Conservation (phyloP, 2,329 filamentous ascomycete genomes). For the Myriosclerotinia curreyana region DNA sequence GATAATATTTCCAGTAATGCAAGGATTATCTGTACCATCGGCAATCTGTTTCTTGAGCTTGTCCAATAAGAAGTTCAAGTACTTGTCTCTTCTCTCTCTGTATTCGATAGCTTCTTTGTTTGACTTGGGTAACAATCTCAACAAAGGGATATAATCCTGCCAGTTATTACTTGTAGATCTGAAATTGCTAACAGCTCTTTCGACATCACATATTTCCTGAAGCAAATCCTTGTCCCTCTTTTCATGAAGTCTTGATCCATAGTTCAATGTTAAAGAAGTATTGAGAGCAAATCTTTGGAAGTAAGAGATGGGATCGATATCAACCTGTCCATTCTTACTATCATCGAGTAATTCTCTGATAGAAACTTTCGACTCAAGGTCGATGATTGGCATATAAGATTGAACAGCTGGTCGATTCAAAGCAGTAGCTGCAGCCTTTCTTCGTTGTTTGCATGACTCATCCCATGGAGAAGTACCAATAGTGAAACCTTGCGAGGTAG, state of each 20-base stretch:
- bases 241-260: slow-evolving; percentile 68
- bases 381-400: slow-evolving; percentile 78
- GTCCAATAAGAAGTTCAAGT: slow-evolving; percentile 57
- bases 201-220: slow-evolving; percentile 71
- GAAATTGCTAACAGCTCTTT: slow-evolving; percentile 72
- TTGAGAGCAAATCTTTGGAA: slow-evolving; percentile 76
- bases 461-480: slow-evolving; percentile 85
- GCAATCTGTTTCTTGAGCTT: slow-evolving; percentile 60
- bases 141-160: slow-evolving; percentile 77
- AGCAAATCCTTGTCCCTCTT: slow-evolving; percentile 65
- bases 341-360: slow-evolving; percentile 70
- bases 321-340: slow-evolving; percentile 56
- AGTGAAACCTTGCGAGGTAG: slow-evolving; percentile 73
- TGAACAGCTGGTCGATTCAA: slow-evolving; percentile 73
- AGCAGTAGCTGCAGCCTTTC: slow-evolving; percentile 76
- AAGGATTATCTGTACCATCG: slow-evolving; percentile 63
- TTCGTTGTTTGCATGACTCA: slow-evolving; percentile 71
- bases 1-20: slow-evolving; percentile 67
- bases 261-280: slow-evolving; percentile 74
- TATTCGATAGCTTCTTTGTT: slow-evolving; percentile 63
- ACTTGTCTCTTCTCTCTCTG: slow-evolving; percentile 64
- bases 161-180: slow-evolving; percentile 78
- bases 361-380: slow-evolving; percentile 69
- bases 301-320: slow-evolving; percentile 70
- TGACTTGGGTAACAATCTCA: slow-evolving; percentile 61